These are phyloP conservation scores for Mortierella hygrophila DNA, from an alignment of 192 early-diverging fungal species.

Conservation along the genomic window DNA sequence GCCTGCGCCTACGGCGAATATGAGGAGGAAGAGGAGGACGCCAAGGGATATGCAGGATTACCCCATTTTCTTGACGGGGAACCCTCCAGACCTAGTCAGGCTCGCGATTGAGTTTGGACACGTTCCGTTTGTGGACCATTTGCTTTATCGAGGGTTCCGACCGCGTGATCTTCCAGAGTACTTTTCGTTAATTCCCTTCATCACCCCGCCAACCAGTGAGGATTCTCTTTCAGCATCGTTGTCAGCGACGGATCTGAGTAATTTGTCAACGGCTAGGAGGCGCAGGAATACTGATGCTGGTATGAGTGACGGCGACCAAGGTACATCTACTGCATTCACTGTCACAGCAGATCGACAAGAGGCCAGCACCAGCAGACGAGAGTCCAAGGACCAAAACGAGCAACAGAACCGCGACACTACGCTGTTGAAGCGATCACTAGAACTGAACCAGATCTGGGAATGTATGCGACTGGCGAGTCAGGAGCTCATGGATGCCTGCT, in stretches of 20 bases:
- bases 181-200: conserved; percentile 23
- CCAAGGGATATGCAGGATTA: conserved; percentile 45
- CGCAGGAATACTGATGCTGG: neutral
- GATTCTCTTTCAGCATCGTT: neutral
- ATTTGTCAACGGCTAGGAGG: neutral
- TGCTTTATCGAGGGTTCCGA: conserved; percentile 40
- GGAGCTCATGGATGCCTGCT: conserved; percentile 44
- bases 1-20: neutral
- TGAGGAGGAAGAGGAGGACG: conserved; percentile 18
- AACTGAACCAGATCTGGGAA: conserved; percentile 48
- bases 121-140: conserved; percentile 44
- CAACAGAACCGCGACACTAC: neutral
- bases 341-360: neutral
- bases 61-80: conserved; percentile 47
- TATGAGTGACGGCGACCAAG: neutral
- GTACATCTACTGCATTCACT: neutral
- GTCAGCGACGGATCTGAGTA: neutral
- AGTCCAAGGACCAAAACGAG: neutral
- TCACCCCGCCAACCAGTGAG: neutral
- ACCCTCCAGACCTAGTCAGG: conserved; percentile 44
- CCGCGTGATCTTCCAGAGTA: conserved; percentile 51
- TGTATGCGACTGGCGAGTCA: conserved; percentile 37
- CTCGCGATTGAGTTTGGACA: conserved; percentile 52
- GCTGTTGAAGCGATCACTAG: conserved; percentile 19
- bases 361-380: neutral